phyloP scores from a whole-genome alignment of 192 early-diverging fungal genomes.

The Backusella parvicylindrica region DNA sequence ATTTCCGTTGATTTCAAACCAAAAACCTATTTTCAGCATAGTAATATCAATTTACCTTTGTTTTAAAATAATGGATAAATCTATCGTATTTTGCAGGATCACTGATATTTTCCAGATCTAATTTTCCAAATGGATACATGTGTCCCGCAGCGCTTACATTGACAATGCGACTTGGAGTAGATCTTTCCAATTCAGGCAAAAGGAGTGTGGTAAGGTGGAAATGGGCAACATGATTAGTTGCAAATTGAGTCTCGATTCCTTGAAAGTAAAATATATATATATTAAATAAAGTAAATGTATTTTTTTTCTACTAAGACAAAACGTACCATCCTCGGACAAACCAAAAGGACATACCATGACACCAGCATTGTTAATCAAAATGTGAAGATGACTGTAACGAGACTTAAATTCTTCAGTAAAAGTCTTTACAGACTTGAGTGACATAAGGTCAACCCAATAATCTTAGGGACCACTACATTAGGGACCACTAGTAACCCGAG shows the following conservation, averaged over 20 bases:
- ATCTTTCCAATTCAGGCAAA: too few relatives aligned
- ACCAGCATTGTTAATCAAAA: constrained; percentile 61
- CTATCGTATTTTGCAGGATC: constrained; percentile 23
- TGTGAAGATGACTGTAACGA: constrained; percentile 41
- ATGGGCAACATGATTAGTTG: constrained; percentile 51
- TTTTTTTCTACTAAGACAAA: too few relatives aligned
- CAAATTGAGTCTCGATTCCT: constrained; percentile 54
- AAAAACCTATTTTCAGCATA: too few relatives aligned
- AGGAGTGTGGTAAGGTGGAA: constrained; percentile 20
- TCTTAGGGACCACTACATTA: too few relatives aligned
- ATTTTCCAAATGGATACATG: neutral
- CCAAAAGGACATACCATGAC: constrained; percentile 43
- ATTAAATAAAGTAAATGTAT: too few relatives aligned
- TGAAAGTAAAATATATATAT: neutral
- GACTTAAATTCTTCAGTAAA: too few relatives aligned
- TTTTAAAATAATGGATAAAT: constrained; percentile 5
- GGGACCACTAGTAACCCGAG: too few relatives aligned
- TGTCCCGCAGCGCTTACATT: constrained; percentile 26
- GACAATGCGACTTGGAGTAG: too few relatives aligned
- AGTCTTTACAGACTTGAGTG: too few relatives aligned
- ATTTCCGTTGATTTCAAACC: too few relatives aligned
- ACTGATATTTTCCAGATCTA: constrained; percentile 17
- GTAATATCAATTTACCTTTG: constrained; percentile 10
- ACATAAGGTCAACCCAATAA: too few relatives aligned
- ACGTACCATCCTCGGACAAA: constrained; percentile 35